Base-by-base conservation (phyloP, 129 eudicot species). In the Heracleum sosnowskyi region DNA sequence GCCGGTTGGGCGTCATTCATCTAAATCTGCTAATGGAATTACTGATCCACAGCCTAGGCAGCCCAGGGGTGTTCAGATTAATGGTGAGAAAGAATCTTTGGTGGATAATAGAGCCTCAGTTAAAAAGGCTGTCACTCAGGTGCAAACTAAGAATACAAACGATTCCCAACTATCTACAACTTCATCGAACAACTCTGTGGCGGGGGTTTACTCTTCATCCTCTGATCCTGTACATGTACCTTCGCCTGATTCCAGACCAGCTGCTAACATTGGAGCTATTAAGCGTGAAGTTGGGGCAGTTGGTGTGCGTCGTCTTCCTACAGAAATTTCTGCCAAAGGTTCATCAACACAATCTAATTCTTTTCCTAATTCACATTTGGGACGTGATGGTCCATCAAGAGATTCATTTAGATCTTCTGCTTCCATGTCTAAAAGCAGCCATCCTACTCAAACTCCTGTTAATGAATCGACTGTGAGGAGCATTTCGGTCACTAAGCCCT, bases 141-240 rank as follows among this genome's bases (percentile, higher is more conserved):
- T 39, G 31, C 53, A 72, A 26, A 24, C 55, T 33, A 76, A 78
- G 44, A 88, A 85, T 79, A 71, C 84, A 46, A 86, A 80, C 80
- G 89, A 83, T 73, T 63, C 88, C 11, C 93, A 76, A 22, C 79
- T 53, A 8, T 81, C 79, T n/a, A 75, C 76, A 72, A 40, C 80
- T n/a, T 79, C 87, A 70, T 89, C 92, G 35, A 85, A 86, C 34
- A 89, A 74, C 81, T 88, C 90, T 40, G 93, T 85, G 44, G 89
- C 89, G 41, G 98, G 98, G 39, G 96, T 95, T 46, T 91, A 91
- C 83, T 90, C 99, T 10, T 95, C 99, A 62, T 85, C 96, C 76
- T 92, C 94, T 29, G 99, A 95, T 84, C 97, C 99, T 44, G 95
- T 95, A 60, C 99, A 92, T 85, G 97, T 95, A 53, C 97, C 99